Base-by-base conservation (phyloP, 495 filamentous ascomycete genomes). In the Aspergillus wentii region DNA sequence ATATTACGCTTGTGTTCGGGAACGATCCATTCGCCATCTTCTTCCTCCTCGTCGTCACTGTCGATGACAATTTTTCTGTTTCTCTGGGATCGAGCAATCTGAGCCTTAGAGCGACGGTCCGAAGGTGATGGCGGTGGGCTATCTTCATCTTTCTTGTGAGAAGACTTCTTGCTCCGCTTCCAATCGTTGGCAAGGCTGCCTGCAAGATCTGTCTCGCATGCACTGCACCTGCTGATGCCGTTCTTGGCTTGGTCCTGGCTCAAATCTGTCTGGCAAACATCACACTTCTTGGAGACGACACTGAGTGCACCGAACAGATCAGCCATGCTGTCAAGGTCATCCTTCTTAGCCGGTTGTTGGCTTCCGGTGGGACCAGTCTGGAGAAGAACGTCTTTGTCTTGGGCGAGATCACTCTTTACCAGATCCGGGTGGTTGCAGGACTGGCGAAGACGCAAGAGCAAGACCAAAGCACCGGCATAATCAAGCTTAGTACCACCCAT, bases 371-470 rank as follows among this genome's bases (percentile, higher is more conserved):
- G 42, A 1, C 59, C 70, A 32, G 76, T 86, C 6, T 82, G 82
- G 0, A 78, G 63, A 25, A 94, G 64, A 11, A 89, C 84, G 46
- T 97, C 92, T 44, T 82, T 85, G 51, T 98, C 91, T 44, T 86
- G 87, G 17, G 80, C 83, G 31, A 95, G 68, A 49, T 87, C 90
- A 33, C 80, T 80, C 41, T 83, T 88, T 35, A 95, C 79, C 37
- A 98, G 68, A 35, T 88, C 77, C 0, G 88, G 86, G 60, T 98
- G 92, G 53, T 98, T 95, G 62, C 92, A 98, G 23, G 87, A 83
- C 59, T 97, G 91, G 35, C 91, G 76, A 40, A 98, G 69, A 31
- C 92, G 82, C 42, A 98, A 66, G 10, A 98, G 74, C 43, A 98
- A 62, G 9, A 94, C 86, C 49, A 98, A 79, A 14, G 92, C 92